Percentiles rank a stretch among this genome's conserved stretches.
Evolutionary conservation across 116 monocot species (phyloP).

Genomic region (Trichopus zeylanicus): DNA sequence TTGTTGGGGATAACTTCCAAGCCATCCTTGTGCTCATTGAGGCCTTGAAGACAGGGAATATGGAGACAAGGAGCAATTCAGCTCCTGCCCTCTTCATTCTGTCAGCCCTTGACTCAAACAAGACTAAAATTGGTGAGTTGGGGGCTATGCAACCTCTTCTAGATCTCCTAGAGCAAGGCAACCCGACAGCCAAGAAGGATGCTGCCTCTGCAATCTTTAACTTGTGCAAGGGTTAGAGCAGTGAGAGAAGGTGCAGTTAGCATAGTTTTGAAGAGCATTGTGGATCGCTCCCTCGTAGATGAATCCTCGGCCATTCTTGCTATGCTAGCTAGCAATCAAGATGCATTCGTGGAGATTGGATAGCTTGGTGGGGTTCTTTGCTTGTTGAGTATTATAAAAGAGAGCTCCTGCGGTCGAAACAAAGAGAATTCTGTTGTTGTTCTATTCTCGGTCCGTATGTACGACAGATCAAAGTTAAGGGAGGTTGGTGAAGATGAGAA

Average conservation of each 20-base stretch:
- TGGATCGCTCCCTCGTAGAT: constrained; percentile 30
- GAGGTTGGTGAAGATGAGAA: too few species aligned
- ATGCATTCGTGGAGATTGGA: constrained; percentile 36
- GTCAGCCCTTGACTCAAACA: constrained; percentile 72
- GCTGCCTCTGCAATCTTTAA: too few species aligned
- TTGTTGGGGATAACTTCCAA: constrained; percentile 42
- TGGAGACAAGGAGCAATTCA: constrained; percentile 55
- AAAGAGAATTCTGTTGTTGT: constrained; percentile 60
- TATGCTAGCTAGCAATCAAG: constrained; percentile 35
- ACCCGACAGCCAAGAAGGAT: constrained; percentile 51
- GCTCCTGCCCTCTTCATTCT: constrained; percentile 82
- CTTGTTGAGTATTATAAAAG: constrained; percentile 35
- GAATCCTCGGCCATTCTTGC: constrained; percentile 67
- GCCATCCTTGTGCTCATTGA: constrained; percentile 54
- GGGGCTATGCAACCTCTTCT: constrained; percentile 52
- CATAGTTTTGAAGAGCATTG: constrained; percentile 28
- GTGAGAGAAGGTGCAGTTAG: constrained; percentile 31
- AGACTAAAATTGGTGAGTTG: constrained; percentile 53
- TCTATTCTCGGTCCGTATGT: constrained; percentile 40
- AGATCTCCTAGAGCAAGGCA: constrained; percentile 48
- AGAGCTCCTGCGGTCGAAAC: constrained; percentile 27
- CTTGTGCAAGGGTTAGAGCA: constrained; percentile 44
- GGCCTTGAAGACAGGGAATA: constrained; percentile 37
- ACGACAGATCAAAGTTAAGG: constrained; percentile 36
- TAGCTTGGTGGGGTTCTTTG: constrained; percentile 28